These are phyloP conservation scores for Hibiscus syriacus DNA, from an alignment of 345 rosid genomes.

Conservation along the genomic window DNA sequence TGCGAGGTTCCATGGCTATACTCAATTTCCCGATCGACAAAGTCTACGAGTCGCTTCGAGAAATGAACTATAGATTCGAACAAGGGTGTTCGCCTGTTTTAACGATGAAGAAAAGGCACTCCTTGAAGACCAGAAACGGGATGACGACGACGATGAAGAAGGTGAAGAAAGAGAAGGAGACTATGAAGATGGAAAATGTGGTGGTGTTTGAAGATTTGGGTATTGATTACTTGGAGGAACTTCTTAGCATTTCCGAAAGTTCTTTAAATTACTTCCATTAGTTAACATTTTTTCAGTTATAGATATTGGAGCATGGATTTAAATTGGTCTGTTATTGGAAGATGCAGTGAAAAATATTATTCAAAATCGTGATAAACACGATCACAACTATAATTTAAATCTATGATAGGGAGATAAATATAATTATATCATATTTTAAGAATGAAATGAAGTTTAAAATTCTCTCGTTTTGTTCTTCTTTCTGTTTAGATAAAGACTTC, in stretches of 20 bases:
- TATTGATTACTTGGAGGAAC: conserved; percentile 49
- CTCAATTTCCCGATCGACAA: conserved; percentile 48
- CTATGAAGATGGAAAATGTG: conserved; percentile 18
- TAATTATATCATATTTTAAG: too few species aligned
- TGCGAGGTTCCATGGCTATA: conserved; percentile 44
- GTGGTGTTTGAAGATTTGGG: conserved; percentile 55
- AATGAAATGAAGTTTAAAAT: too few species aligned
- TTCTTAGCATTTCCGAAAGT: conserved; percentile 21
- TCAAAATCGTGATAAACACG: too few species aligned
- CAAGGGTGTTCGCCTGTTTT: conserved; percentile 46
- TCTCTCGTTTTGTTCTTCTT: too few species aligned
- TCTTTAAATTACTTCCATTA: not conserved
- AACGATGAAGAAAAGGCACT: conserved; percentile 44
- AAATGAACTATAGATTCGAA: conserved; percentile 24
- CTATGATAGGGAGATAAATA: too few species aligned
- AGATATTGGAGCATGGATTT: too few species aligned
- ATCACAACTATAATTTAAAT: too few species aligned
- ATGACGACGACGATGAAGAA: conserved; percentile 13
- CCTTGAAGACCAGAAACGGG: conserved; percentile 33
- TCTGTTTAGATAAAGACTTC: too few species aligned
- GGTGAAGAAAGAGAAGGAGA: conserved; percentile 21
- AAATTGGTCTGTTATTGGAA: too few species aligned
- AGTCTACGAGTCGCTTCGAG: conserved; percentile 36
- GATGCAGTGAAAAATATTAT: too few species aligned
- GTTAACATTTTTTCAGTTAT: not conserved